Conservation (phyloP, 495 filamentous ascomycete species). For the Aspergillus avenaceus region DNA sequence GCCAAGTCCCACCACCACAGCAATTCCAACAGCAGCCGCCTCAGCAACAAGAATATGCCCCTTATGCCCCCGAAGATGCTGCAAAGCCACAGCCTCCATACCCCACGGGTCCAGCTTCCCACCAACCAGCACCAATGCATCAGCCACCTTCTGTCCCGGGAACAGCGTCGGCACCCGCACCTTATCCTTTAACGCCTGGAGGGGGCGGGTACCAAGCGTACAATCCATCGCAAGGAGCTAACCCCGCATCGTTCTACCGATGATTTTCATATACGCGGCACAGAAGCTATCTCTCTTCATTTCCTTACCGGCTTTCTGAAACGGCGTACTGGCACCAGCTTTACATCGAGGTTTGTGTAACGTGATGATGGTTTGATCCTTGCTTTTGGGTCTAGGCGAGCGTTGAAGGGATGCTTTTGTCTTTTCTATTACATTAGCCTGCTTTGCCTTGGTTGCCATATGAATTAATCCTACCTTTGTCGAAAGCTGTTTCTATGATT, state of each 20-base stretch:
- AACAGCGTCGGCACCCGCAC: constrained; percentile 36
- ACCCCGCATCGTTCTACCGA: constrained; percentile 43
- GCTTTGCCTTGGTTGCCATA: not conserved
- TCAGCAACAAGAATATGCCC: constrained; percentile 48
- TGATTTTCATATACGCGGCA: constrained; percentile 9
- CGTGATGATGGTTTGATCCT: constrained; percentile 4
- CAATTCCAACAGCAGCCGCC: constrained; percentile 31
- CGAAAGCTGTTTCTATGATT: constrained; percentile 1
- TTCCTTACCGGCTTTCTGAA: not conserved
- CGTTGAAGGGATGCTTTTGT: constrained; percentile 9
- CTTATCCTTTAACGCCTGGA: constrained; percentile 38
- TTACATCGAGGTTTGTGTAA: not conserved
- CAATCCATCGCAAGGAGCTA: constrained; percentile 37
- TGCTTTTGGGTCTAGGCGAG: constrained; percentile 1
- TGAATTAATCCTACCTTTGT: no score
- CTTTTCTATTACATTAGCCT: constrained; percentile 8
- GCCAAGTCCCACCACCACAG: constrained; percentile 34
- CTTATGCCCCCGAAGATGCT: constrained; percentile 58
- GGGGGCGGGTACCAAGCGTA: constrained; percentile 50
- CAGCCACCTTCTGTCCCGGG: constrained; percentile 41
- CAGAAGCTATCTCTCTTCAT: not conserved
- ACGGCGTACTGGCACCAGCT: not conserved
- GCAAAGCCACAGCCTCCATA: constrained; percentile 40
- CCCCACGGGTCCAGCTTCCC: constrained; percentile 34
- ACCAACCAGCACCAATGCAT: constrained; percentile 47